These are phyloP conservation scores for Geranium brycei DNA, from an alignment of 345 rosid species.

Conservation along the genomic window DNA sequence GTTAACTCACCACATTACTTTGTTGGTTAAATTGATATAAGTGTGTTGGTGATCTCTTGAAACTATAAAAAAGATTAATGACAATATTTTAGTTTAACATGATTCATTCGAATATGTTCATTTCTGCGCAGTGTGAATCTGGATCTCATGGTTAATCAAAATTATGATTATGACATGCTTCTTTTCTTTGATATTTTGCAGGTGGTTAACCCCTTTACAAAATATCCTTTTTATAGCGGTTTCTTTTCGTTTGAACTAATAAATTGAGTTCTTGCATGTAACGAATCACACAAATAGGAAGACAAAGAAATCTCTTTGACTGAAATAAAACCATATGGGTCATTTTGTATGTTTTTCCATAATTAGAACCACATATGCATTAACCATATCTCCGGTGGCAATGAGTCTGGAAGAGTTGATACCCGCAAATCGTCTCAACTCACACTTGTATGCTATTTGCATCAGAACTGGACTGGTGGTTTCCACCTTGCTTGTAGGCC, in stretches of 20 bases:
- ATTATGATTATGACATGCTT: neutral
- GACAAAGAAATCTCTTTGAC: neutral
- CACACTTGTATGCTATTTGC: conserved; percentile 39
- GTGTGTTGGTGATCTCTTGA: too few species aligned
- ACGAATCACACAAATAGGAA: neutral
- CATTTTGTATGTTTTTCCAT: conserved; percentile 15
- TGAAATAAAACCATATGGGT: too few species aligned
- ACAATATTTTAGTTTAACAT: too few species aligned
- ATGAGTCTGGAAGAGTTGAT: conserved; percentile 78
- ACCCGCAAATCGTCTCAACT: conserved; percentile 38
- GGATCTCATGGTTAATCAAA: neutral
- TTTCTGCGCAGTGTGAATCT: neutral
- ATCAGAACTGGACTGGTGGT: conserved; percentile 55
- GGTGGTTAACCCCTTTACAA: conserved; percentile 76
- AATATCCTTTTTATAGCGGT: conserved; percentile 36
- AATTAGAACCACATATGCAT: conserved; percentile 45
- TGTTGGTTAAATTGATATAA: too few species aligned
- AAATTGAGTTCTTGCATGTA: too few species aligned
- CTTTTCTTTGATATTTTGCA: conserved; percentile 23
- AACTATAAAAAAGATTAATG: too few species aligned
- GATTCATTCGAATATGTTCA: too few species aligned
- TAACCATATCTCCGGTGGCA: conserved; percentile 75
- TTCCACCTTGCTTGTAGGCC: conserved; percentile 60
- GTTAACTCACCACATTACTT: too few species aligned
- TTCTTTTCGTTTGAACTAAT: neutral